These are phyloP conservation scores for Phytophthora tentaculata DNA, from an alignment of 352 stramenopile species.

Conservation along the genomic window DNA sequence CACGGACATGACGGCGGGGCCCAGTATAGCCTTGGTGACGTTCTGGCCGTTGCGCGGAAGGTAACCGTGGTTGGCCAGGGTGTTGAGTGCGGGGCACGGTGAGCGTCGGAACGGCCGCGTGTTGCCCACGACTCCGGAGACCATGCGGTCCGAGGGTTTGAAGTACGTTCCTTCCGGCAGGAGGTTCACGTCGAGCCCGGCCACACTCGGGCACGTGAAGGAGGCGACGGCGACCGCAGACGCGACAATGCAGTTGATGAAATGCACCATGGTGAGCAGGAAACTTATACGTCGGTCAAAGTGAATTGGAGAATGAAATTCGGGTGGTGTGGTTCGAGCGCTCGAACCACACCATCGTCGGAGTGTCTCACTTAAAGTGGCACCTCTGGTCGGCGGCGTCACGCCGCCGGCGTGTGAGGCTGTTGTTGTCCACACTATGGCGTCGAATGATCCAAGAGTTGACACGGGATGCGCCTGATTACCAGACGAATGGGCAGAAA, in stretches of 20 bases:
- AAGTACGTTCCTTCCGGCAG: conserved; percentile 44
- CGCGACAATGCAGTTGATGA: conserved; percentile 25
- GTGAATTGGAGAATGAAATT: conserved; percentile 37
- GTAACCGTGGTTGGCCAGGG: conserved; percentile 64
- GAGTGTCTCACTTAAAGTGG: too few relatives aligned
- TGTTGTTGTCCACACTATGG: too few relatives aligned
- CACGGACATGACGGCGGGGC: conserved; percentile 34
- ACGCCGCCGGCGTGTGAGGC: too few relatives aligned
- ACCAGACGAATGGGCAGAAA: not conserved
- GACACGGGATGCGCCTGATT: not conserved
- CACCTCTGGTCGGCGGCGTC: too few relatives aligned
- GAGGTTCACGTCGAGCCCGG: conserved; percentile 29
- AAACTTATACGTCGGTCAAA: not conserved
- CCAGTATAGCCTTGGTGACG: conserved; percentile 39
- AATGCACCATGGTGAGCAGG: conserved; percentile 29
- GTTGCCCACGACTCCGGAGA: conserved; percentile 37
- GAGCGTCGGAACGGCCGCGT: conserved; percentile 39
- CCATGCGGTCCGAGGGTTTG: conserved; percentile 28
- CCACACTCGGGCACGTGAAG: conserved; percentile 9
- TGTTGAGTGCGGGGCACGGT: conserved; percentile 61
- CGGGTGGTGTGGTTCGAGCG: conserved; percentile 4
- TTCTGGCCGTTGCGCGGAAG: conserved; percentile 56
- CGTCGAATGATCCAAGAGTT: conserved; percentile 6
- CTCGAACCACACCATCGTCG: not conserved
- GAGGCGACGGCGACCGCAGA: conserved; percentile 1